phyloP scores from a whole-genome alignment of 2,329 filamentous ascomycete species.

The Conoideocrella luteorostrata region DNA sequence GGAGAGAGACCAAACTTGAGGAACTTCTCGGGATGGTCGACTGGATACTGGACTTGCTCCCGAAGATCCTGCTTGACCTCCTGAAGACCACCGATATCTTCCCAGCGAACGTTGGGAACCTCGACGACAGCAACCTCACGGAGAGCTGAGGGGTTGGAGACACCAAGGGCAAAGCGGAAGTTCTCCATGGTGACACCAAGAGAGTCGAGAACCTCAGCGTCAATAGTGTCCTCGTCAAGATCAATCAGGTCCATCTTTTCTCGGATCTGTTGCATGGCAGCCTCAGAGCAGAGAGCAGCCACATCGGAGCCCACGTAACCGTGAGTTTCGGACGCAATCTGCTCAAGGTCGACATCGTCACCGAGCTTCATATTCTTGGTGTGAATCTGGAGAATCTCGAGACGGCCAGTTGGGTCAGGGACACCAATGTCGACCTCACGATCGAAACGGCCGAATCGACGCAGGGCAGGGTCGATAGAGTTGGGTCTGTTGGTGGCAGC shows the following conservation, averaged over 20 bases:
- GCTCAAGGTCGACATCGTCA: constrained; percentile 93
- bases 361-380: constrained; percentile 99
- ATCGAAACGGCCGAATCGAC: constrained; percentile 97
- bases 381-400: constrained; percentile 98
- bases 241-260: constrained; percentile 99
- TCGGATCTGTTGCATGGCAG: constrained; percentile 99
- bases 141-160: constrained; percentile 96
- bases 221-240: constrained; percentile 97
- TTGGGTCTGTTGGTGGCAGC: constrained; percentile 97
- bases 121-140: constrained; percentile 98
- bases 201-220: constrained; percentile 96
- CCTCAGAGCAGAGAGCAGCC: constrained; percentile 95
- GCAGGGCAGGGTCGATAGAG: constrained; percentile 95
- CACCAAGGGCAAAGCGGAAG: constrained; percentile 96
- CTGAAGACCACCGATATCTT: constrained; percentile 98
- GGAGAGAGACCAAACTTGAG: constrained; percentile 99
- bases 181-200: constrained; percentile 99
- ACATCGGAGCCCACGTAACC: constrained; percentile 98
- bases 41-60: constrained; percentile 97
- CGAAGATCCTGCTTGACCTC: constrained; percentile 99
- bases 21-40: constrained; percentile 99
- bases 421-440: constrained; percentile 98
- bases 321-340: constrained; percentile 95
- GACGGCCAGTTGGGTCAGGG: constrained; percentile 93
- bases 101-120: constrained; percentile 98